phyloP scores from a whole-genome alignment of 2,329 filamentous ascomycete genomes.

The Alternaria consortialis region DNA sequence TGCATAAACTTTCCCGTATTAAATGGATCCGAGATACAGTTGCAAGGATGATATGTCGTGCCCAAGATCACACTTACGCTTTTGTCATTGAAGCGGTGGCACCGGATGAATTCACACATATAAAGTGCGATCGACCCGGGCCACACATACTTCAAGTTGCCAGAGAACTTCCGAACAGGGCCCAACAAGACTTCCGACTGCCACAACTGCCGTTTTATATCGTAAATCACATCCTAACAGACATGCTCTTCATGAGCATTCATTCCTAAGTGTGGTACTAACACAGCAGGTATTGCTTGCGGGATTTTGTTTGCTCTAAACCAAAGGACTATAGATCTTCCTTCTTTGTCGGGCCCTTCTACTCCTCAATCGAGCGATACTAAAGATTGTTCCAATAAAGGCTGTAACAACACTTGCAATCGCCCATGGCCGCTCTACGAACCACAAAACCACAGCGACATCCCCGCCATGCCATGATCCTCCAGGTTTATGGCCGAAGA shows the following conservation, averaged over 20 bases:
- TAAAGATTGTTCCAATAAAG: background rate
- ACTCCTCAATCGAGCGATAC: background rate
- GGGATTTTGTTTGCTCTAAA: background rate
- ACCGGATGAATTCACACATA: background rate
- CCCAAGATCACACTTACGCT: background rate
- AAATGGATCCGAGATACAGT: background rate
- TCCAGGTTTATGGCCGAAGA: constrained; percentile 43
- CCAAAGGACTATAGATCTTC: background rate
- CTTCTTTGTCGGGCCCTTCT: background rate
- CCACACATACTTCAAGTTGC: no score
- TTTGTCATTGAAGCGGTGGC: background rate
- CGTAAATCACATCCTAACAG: background rate
- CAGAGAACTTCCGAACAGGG: background rate
- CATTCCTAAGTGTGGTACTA: background rate
- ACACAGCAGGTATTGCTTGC: background rate
- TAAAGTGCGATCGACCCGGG: background rate
- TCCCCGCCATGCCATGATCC: constrained; percentile 45
- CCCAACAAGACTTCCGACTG: background rate
- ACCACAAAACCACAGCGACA: constrained; percentile 40
- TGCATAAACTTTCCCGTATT: background rate
- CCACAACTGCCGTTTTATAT: background rate
- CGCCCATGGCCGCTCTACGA: constrained; percentile 24
- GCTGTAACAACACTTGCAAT: constrained; percentile 8
- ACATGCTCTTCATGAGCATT: background rate
- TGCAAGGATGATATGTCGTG: background rate